Evolutionary conservation across 2,329 filamentous ascomycete genomes (phyloP), one percentile per base, ranked within the genome.

Genomic region (Alternaria brassicae): DNA sequence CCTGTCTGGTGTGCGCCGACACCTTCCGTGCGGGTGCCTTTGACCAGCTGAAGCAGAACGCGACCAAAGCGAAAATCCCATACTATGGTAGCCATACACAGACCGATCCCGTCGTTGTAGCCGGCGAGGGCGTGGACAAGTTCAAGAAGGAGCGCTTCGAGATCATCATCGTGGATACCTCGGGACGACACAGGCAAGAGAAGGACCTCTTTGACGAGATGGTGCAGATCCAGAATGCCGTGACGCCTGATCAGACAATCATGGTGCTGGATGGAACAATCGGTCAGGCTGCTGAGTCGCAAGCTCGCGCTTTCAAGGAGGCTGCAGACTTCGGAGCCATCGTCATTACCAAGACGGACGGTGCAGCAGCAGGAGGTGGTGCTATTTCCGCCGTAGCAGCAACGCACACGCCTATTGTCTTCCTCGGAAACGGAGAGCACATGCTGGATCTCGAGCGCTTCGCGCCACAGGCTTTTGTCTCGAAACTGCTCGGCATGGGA

Each of bases 71-170:
- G 50, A 98, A 98, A 82, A 98, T 99, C 52, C 95, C 95, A 9
- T 99, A 99, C 85, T 99, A 96, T 77, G 95, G 95, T 72, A 96
- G 92, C 57, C 84, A 99, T 65, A 99, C 94, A 3, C 93, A 99
- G 81, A 97, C 93, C 7, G 95, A 99, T 74, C 95, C 95, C 0
- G 93, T 94, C 0, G 89, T 93, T 6, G 95, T 99, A 17, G 94
- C 95, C 0, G 87, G 88, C n/a, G 93, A 97, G 69, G 95, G 95
- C 81, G 95, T 99, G 30, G 93, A 97, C 45, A 96, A 98, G 80
- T 99, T 99, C 84, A 97, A 97, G 83, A 98, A 97, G 83, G 95
- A 99, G 82, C 87, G 89, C 47, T 99, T 99, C 76, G 95, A 99
- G 79, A 89, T 99, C 68, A 99, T 99, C 72, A 98, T 99, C 63